Base-by-base conservation (phyloP, 2,329 filamentous ascomycete species). In the Aspergillus flavus region DNA sequence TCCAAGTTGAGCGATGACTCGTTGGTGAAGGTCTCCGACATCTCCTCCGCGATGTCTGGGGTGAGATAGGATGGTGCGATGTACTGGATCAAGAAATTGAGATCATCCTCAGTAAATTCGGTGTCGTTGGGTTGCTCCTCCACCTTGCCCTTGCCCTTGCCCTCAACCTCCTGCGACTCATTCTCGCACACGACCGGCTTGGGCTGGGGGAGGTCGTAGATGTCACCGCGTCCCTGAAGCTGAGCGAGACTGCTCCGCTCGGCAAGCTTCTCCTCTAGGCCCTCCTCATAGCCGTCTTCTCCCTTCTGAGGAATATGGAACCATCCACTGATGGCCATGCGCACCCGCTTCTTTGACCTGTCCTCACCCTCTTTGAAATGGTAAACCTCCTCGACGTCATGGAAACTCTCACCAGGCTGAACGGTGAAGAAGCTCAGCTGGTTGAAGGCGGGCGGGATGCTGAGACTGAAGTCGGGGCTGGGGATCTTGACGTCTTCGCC, bases 261-360 rank as follows among this genome's bases (percentile, higher is more conserved):
- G 14, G 92, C 92, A 66, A 96, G 87, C 75, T 90, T 91, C 81
- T 96, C 93, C 77, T 98, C 94, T 60, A 95, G 85, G 4, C 94
- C 95, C 74, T 91, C 83, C 70, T 96, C 88, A 71, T 91, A 99
- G 50, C 95, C 95, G 30, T 96, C 93, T 78, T 99, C 95, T 61
- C 94, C 94, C 70, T 91, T 81, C 79, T 99, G 95, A 0, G 95
- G 95, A 67, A 99, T 98, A 79, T 99, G 95, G 78, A 96, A 99
- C 95, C 95, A 99, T 58, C 95, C 95, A 75, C 93, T 97, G 74
- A 99, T 97, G 57, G 95, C 95, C 94, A 99, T 98, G 69, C 95
- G 89, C 56, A 97, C 88, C 10, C 79, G 75, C 64, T 74, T 85
- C 77, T 84, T 87, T 75, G 84, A 85, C 60, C 88, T 85, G 78